Evolutionary conservation across 2,329 filamentous ascomycete genomes (phyloP).

Genomic region (Sarocladiaceae sp.): DNA sequence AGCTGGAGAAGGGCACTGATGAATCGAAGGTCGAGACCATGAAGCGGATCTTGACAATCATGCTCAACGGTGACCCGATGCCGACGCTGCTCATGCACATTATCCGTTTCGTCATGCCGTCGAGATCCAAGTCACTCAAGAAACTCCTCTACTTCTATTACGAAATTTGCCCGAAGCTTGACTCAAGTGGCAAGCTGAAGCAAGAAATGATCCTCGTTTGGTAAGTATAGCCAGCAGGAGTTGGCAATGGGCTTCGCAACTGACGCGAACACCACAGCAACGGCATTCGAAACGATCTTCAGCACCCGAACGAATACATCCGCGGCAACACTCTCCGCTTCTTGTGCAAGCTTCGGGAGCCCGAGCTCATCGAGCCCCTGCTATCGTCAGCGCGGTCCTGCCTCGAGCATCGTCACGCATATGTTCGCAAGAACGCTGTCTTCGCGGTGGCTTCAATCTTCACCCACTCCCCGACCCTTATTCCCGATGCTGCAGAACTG

Average conservation of each 20-base stretch:
- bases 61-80: slow-evolving; percentile 98
- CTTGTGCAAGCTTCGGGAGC: slow-evolving; percentile 90
- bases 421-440: slow-evolving; percentile 97
- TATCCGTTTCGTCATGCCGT: slow-evolving; percentile 99
- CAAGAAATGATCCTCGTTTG: slow-evolving; percentile 99
- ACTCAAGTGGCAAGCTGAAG: slow-evolving; percentile 89
- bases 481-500: slow-evolving; percentile 92
- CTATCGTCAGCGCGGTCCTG: slow-evolving; percentile 89
- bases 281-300: slow-evolving; percentile 94
- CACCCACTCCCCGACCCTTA: slow-evolving; percentile 83
- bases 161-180: slow-evolving; percentile 96
- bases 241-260: neutral
- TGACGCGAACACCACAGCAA: slow-evolving; percentile 56
- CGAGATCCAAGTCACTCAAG: slow-evolving; percentile 93
- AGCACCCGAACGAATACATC: slow-evolving; percentile 97
- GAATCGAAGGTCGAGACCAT: slow-evolving; percentile 92
- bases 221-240: too few species aligned
- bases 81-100: slow-evolving; percentile 97
- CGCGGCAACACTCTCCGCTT: slow-evolving; percentile 97
- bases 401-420: slow-evolving; percentile 93
- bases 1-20: slow-evolving; percentile 91
- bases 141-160: slow-evolving; percentile 99
- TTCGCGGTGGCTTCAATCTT: slow-evolving; percentile 92
- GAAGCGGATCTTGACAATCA: slow-evolving; percentile 93
- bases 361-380: slow-evolving; percentile 93